Evolutionary conservation across 495 filamentous ascomycete species (phyloP).

Genomic region (Penicillium paradoxum): DNA sequence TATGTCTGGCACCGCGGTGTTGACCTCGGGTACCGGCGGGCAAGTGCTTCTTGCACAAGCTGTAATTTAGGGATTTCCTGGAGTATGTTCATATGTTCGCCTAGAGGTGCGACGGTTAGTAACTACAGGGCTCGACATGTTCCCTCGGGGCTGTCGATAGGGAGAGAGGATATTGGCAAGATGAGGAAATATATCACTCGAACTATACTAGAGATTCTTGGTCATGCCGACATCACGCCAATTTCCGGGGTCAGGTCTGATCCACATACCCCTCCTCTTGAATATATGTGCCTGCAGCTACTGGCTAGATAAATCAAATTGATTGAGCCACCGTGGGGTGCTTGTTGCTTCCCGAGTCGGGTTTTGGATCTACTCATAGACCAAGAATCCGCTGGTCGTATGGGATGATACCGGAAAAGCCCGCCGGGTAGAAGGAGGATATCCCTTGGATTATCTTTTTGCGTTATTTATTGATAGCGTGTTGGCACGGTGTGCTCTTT

Average conservation of each 20-base stretch:
- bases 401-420: no score
- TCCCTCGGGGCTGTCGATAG: no score
- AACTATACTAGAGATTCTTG: background rate
- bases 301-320: background rate
- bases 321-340: background rate
- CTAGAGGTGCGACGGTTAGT: slow-evolving; percentile 22
- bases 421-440: no score
- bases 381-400: background rate
- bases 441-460: no score
- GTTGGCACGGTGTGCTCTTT: no score
- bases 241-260: background rate
- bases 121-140: background rate
- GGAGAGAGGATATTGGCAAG: background rate
- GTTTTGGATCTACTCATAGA: background rate
- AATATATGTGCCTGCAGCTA: background rate
- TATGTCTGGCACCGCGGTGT: slow-evolving; percentile 15
- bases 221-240: background rate
- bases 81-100: slow-evolving; percentile 28
- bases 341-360: background rate
- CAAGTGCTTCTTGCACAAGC: slow-evolving; percentile 17
- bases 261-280: background rate
- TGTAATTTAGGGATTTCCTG: slow-evolving; percentile 23
- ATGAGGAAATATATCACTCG: background rate
- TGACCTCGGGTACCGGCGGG: slow-evolving; percentile 8
- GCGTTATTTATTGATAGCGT: no score